phyloP scores from a whole-genome alignment of 345 rosid species.

The Sisymbrium altissimum region DNA sequence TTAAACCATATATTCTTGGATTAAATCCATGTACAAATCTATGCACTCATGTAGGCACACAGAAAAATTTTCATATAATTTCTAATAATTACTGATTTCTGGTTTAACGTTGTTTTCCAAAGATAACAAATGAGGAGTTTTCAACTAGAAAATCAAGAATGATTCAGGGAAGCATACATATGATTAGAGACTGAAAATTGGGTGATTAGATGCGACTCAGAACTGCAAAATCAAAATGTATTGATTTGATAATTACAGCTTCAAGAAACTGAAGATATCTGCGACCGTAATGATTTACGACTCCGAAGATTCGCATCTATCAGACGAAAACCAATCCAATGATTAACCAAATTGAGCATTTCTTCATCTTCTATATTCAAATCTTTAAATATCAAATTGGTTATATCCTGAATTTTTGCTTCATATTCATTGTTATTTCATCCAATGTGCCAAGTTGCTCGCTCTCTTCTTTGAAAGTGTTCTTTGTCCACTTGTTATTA shows the following conservation, averaged over 20 bases:
- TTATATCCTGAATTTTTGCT: conserved; percentile 16
- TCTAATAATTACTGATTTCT: background rate
- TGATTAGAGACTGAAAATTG: conserved; percentile 1
- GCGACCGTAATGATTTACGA: conserved; percentile 20
- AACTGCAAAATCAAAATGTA: no score
- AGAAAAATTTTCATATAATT: background rate
- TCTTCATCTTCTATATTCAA: background rate
- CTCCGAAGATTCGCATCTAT: conserved; percentile 17
- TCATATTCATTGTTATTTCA: conserved; percentile 24
- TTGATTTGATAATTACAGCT: background rate
- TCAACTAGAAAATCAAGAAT: conserved; percentile 17
- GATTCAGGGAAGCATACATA: background rate
- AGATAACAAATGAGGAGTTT: conserved; percentile 1
- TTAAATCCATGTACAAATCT: background rate
- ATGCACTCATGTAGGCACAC: background rate
- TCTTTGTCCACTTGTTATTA: conserved; percentile 22
- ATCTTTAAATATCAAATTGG: background rate
- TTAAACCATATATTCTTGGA: background rate
- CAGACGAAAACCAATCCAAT: conserved; percentile 18
- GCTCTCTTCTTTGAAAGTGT: background rate
- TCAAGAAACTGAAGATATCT: conserved; percentile 10
- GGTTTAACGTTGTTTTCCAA: background rate
- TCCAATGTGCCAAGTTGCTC: conserved; percentile 26
- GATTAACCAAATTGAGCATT: conserved; percentile 19
- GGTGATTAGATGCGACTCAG: conserved; percentile 17